Evolutionary conservation across 2,329 filamentous ascomycete species (phyloP).

Genomic region (Xylariaceae sp.): DNA sequence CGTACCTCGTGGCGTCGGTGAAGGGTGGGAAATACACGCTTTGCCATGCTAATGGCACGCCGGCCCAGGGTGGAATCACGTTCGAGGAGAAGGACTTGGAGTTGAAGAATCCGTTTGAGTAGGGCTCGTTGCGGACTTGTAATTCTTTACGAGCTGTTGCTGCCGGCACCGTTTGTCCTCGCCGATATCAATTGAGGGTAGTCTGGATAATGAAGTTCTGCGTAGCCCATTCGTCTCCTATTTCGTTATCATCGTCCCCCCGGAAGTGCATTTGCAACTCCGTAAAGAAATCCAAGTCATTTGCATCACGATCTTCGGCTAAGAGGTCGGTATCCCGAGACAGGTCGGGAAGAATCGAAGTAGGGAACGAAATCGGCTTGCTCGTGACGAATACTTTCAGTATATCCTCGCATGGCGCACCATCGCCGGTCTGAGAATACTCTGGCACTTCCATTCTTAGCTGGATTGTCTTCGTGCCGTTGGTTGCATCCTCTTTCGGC

Average conservation of each 20-base stretch:
- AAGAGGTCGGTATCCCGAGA: neutral
- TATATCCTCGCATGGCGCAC: neutral
- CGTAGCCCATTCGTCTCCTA: neutral
- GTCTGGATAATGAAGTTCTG: conserved; percentile 1
- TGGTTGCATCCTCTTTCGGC: neutral
- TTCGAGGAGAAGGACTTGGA: neutral
- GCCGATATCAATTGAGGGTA: neutral
- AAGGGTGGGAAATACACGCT: neutral
- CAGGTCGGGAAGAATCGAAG: neutral
- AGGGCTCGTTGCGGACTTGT: neutral
- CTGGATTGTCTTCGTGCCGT: neutral
- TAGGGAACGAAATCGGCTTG: conserved; percentile 5
- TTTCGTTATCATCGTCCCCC: neutral
- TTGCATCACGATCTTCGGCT: neutral
- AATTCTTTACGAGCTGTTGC: neutral
- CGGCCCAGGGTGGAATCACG: neutral
- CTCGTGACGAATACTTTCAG: conserved; percentile 13
- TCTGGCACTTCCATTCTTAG: conserved; percentile 5
- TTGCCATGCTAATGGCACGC: neutral
- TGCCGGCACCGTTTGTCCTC: neutral
- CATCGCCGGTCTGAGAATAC: neutral
- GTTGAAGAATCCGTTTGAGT: neutral
- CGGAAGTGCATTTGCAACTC: neutral
- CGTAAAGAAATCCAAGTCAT: neutral
- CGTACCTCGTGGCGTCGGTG: neutral